phyloP scores from a whole-genome alignment of 2,329 filamentous ascomycete species.

The Fusarium metavorans region DNA sequence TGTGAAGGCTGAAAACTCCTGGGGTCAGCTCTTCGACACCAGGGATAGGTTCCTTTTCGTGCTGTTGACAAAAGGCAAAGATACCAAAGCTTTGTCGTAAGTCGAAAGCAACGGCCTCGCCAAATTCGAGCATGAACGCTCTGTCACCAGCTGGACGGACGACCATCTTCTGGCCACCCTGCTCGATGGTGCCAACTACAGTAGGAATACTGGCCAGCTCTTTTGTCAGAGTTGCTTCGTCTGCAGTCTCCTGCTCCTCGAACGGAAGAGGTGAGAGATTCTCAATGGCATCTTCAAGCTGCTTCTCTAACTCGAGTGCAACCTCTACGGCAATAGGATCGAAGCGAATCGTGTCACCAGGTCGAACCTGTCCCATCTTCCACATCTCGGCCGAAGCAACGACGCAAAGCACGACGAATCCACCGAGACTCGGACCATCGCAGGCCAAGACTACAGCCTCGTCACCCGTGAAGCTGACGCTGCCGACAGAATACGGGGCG shows the following conservation, averaged over 20 bases:
- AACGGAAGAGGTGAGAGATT: constrained; percentile 18
- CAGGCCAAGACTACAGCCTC: constrained; percentile 53
- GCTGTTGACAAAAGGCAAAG: constrained; percentile 49
- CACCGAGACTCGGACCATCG: constrained; percentile 57
- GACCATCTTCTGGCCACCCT: constrained; percentile 27
- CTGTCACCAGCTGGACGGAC: constrained; percentile 50
- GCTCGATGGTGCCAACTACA: constrained; percentile 32
- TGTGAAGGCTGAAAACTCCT: constrained; percentile 51
- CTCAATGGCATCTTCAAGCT: constrained; percentile 39
- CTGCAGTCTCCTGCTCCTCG: rapidly evolving
- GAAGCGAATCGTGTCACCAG: constrained; percentile 53
- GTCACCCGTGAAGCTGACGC: constrained; percentile 58
- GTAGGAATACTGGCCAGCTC: not conserved
- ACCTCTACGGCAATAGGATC: constrained; percentile 43
- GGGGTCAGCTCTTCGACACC: constrained; percentile 49
- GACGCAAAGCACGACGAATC: constrained; percentile 55
- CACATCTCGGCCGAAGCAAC: constrained; percentile 55
- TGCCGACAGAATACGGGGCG: constrained; percentile 54
- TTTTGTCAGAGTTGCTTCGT: not conserved
- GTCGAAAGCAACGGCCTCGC: constrained; percentile 44
- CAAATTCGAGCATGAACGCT: constrained; percentile 52
- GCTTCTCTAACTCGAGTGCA: constrained; percentile 41
- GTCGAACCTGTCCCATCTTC: constrained; percentile 56
- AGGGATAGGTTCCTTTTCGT: constrained; percentile 43
- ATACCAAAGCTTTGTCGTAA: constrained; percentile 50